phyloP scores from a whole-genome alignment of 2,329 filamentous ascomycete genomes.

The Sarocladiaceae sp. region DNA sequence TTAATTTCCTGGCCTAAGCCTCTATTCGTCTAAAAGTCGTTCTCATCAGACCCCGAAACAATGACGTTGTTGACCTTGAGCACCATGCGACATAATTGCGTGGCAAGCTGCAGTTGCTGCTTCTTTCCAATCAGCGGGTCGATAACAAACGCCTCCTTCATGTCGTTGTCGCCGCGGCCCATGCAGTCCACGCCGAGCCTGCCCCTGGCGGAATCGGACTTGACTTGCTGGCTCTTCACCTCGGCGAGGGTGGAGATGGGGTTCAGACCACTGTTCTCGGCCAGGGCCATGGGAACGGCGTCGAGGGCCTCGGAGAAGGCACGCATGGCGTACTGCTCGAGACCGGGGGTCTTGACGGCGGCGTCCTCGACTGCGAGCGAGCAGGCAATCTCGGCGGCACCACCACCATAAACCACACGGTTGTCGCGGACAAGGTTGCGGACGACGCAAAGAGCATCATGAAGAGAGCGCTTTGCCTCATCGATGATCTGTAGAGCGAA shows the following conservation, averaged over 20 bases:
- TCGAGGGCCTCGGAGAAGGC: slow-evolving; percentile 95
- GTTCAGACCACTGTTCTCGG: slow-evolving; percentile 94
- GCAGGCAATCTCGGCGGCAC: slow-evolving; percentile 95
- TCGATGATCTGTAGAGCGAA: slow-evolving; percentile 77
- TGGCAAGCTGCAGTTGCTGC: slow-evolving; percentile 93
- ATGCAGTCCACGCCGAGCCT: slow-evolving; percentile 96
- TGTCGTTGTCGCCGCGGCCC: slow-evolving; percentile 90
- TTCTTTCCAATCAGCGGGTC: slow-evolving; percentile 97
- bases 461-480: slow-evolving; percentile 94
- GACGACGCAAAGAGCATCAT: slow-evolving; percentile 96
- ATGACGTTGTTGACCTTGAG: slow-evolving; percentile 97
- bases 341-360: slow-evolving; percentile 88
- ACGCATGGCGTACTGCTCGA: slow-evolving; percentile 98
- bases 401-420: slow-evolving; percentile 94
- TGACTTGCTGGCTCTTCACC: slow-evolving; percentile 95
- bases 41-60: slow-evolving; percentile 79
- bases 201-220: slow-evolving; percentile 52
- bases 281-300: slow-evolving; percentile 88
- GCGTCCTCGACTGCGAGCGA: slow-evolving; percentile 94
- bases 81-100: slow-evolving; percentile 97
- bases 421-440: slow-evolving; percentile 95
- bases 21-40: slow-evolving; percentile 65
- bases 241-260: slow-evolving; percentile 92
- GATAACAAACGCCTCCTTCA: slow-evolving; percentile 97
- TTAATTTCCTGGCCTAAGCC: slow-evolving; percentile 8